phyloP scores from a whole-genome alignment of 2,329 filamentous ascomycete species.

The Colletotrichum tropicicola region DNA sequence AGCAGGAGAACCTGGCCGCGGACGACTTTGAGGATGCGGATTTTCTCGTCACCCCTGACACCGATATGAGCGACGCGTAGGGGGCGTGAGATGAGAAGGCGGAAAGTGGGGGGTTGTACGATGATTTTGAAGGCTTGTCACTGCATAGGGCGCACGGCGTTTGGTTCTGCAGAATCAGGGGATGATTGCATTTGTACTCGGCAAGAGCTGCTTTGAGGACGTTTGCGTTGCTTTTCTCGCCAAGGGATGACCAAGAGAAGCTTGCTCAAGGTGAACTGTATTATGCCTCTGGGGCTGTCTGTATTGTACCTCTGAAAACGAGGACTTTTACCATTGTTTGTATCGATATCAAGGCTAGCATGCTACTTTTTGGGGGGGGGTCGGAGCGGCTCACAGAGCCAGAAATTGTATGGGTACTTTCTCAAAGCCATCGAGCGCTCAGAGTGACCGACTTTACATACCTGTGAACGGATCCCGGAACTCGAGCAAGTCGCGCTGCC shows the following conservation, averaged over 20 bases:
- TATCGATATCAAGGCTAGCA: conserved; percentile 20
- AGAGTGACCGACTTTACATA: too few species aligned
- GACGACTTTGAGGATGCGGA: conserved; percentile 76
- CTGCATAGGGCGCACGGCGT: neutral
- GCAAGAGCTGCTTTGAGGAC: conserved; percentile 34
- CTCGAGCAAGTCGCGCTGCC: conserved; percentile 85
- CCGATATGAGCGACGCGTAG: conserved; percentile 51
- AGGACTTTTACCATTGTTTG: neutral
- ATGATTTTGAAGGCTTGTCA: neutral
- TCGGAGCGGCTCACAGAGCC: neutral
- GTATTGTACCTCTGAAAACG: neutral
- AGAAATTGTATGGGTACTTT: conserved; percentile 15
- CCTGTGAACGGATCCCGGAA: conserved; percentile 71
- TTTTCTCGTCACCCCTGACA: conserved; percentile 62
- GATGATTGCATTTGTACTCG: conserved; percentile 26
- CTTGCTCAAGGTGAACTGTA: neutral
- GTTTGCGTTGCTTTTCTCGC: conserved; percentile 2
- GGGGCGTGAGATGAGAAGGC: neutral
- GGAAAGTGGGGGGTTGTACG: neutral
- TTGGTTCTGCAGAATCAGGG: neutral
- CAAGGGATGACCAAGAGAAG: neutral
- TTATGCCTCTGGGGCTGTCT: neutral
- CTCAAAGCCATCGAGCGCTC: neutral
- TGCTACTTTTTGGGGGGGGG: neutral
- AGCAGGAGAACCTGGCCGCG: conserved; percentile 57